Evolutionary conservation across 352 stramenopile genomes (phyloP).

Genomic region (Peronospora farinosa): DNA sequence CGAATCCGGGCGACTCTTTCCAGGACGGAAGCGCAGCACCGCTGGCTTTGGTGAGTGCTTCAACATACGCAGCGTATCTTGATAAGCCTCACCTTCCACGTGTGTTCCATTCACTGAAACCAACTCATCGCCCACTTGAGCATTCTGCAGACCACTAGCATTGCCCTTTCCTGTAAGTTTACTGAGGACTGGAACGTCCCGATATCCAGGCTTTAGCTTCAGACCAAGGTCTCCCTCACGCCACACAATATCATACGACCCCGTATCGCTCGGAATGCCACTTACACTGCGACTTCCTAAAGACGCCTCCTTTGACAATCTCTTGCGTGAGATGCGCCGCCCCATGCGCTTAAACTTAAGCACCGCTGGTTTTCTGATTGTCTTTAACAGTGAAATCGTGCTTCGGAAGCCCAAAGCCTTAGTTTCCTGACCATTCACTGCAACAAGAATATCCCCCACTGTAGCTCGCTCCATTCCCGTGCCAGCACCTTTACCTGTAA

Average conservation of each 20-base stretch:
- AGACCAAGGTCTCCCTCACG: constrained; percentile 77
- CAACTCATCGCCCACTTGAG: constrained; percentile 73
- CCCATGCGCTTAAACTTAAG: constrained; percentile 87
- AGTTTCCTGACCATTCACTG: constrained; percentile 80
- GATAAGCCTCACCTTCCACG: constrained; percentile 76
- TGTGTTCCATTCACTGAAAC: constrained; percentile 79
- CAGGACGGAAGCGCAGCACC: constrained; percentile 71
- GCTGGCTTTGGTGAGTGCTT: constrained; percentile 83
- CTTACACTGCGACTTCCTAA: constrained; percentile 25
- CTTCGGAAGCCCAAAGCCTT: constrained; percentile 79
- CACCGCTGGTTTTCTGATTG: constrained; percentile 77
- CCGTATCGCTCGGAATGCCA: constrained; percentile 42
- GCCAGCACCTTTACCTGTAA: constrained; percentile 73
- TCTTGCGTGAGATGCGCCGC: constrained; percentile 57
- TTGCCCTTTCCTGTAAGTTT: constrained; percentile 81
- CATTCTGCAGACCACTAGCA: constrained; percentile 76
- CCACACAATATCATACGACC: constrained; percentile 85
- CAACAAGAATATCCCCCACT: constrained; percentile 75
- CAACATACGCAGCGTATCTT: constrained; percentile 79
- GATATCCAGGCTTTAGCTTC: constrained; percentile 76
- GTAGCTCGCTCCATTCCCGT: constrained; percentile 78
- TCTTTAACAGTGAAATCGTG: constrained; percentile 83
- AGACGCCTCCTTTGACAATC: constrained; percentile 34
- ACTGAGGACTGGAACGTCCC: constrained; percentile 74
- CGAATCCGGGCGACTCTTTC: constrained; percentile 47